These are phyloP conservation scores for Picochlorum sp. DNA, from an alignment of 139 green algal genomes.

Conservation along the genomic window DNA sequence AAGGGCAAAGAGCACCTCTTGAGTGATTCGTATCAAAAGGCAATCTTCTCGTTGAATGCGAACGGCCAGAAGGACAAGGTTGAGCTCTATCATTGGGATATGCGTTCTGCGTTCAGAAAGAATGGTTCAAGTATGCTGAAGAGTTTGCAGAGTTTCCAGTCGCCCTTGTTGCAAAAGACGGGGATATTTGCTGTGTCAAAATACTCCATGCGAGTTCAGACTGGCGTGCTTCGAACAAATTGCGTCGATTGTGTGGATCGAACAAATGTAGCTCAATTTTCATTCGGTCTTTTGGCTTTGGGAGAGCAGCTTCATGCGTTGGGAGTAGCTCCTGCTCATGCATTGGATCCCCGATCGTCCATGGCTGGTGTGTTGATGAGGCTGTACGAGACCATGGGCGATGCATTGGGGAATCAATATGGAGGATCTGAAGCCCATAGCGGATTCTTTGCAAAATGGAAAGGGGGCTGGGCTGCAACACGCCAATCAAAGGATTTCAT, in stretches of 20 bases:
- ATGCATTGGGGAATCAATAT: slow-evolving; percentile 82
- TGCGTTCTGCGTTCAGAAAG: slow-evolving; percentile 54
- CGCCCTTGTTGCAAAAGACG: slow-evolving; percentile 17
- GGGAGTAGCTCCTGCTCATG: slow-evolving; percentile 28
- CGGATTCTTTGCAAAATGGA: slow-evolving; percentile 72
- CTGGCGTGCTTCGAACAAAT: slow-evolving; percentile 81
- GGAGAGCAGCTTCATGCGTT: slow-evolving; percentile 67
- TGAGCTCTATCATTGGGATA: slow-evolving; percentile 71
- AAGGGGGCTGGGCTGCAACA: slow-evolving; percentile 64
- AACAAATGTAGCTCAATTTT: slow-evolving; percentile 93
- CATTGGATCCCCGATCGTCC: slow-evolving; percentile 45
- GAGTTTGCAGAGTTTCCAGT: slow-evolving; percentile 40
- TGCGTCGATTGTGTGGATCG: slow-evolving; percentile 97
- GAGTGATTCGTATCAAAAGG: slow-evolving; percentile 59
- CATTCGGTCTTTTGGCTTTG: slow-evolving; percentile 62
- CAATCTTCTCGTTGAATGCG: slow-evolving; percentile 71
- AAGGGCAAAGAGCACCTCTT: slow-evolving; percentile 77
- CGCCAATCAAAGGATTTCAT: slow-evolving; percentile 41
- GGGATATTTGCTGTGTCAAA: slow-evolving; percentile 21
- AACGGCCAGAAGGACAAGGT: slow-evolving; percentile 9
- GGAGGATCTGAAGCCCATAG: slow-evolving; percentile 86
- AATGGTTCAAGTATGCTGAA: slow-evolving; percentile 48
- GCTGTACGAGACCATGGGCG: slow-evolving; percentile 85
- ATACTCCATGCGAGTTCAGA: slow-evolving; percentile 27
- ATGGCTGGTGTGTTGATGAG: slow-evolving; percentile 69